These are phyloP conservation scores for Perilla frutescens DNA, from an alignment of 257 asterid genomes.

Conservation along the genomic window DNA sequence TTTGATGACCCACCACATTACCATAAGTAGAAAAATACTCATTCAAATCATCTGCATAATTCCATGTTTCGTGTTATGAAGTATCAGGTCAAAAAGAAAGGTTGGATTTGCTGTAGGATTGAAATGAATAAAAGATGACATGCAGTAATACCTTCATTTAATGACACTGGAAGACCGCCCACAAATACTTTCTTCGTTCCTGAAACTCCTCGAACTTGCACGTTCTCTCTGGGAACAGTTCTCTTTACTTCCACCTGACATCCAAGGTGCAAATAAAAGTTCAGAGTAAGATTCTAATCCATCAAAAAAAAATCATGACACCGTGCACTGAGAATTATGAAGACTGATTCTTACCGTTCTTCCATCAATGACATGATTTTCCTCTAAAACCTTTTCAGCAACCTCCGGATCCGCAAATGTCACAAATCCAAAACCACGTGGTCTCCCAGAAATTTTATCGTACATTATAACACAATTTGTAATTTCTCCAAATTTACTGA, in stretches of 20 bases:
- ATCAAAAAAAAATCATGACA: background rate
- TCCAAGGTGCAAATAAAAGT: constrained; percentile 26
- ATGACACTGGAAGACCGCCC: constrained; percentile 85
- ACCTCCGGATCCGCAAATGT: constrained; percentile 87
- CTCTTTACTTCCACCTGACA: constrained; percentile 96
- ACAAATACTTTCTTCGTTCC: constrained; percentile 91
- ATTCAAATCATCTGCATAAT: constrained; percentile 66
- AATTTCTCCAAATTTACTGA: constrained; percentile 87
- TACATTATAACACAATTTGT: constrained; percentile 90
- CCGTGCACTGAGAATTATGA: background rate
- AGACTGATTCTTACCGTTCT: constrained; percentile 63
- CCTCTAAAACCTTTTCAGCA: constrained; percentile 84
- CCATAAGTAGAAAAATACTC: constrained; percentile 92
- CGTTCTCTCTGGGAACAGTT: constrained; percentile 91
- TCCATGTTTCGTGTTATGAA: background rate
- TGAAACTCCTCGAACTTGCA: constrained; percentile 63
- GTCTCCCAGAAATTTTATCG: constrained; percentile 89
- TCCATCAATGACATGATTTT: constrained; percentile 88
- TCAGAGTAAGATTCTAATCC: background rate
- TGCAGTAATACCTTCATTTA: constrained; percentile 69
- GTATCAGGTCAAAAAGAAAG: background rate
- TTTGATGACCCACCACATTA: constrained; percentile 78
- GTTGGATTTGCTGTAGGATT: constrained; percentile 4
- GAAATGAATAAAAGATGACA: constrained; percentile 1
- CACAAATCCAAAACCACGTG: constrained; percentile 93